phyloP scores from a whole-genome alignment of 148 eudicot genomes.

The Silene uniflora region DNA sequence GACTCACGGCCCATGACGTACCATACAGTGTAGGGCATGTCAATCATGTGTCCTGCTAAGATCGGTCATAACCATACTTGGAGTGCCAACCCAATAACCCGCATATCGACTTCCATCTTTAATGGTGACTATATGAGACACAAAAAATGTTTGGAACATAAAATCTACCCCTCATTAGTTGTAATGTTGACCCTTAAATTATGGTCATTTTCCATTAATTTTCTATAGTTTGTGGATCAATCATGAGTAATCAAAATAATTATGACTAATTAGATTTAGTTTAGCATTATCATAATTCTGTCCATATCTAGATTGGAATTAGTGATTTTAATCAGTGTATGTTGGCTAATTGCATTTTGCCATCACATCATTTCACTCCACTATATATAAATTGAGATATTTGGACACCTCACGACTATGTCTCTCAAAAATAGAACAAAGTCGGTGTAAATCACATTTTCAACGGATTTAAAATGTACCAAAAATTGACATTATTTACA shows the following conservation, averaged over 20 bases:
- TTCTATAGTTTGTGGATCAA: background rate
- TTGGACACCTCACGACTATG: background rate
- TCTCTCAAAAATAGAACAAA: background rate
- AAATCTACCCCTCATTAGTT: too few species aligned
- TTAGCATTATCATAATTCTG: background rate
- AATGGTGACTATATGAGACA: too few species aligned
- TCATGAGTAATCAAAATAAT: background rate
- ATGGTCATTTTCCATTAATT: background rate
- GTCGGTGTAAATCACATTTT: slow-evolving; percentile 1
- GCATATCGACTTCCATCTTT: too few species aligned
- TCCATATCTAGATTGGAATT: background rate
- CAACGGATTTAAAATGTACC: background rate
- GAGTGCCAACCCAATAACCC: too few species aligned
- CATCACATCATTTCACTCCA: slow-evolving; percentile 1
- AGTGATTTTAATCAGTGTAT: background rate
- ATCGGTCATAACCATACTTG: too few species aligned
- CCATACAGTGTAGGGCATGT: too few species aligned
- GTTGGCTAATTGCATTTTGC: background rate
- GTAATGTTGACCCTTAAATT: background rate
- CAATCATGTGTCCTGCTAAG: too few species aligned
- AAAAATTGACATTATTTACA: background rate
- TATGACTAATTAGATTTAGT: background rate
- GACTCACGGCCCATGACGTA: too few species aligned
- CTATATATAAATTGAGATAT: background rate
- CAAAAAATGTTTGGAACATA: too few species aligned